Conservation (phyloP, 768 basidiomycete genomes). For the Tubosaeta sp. region DNA sequence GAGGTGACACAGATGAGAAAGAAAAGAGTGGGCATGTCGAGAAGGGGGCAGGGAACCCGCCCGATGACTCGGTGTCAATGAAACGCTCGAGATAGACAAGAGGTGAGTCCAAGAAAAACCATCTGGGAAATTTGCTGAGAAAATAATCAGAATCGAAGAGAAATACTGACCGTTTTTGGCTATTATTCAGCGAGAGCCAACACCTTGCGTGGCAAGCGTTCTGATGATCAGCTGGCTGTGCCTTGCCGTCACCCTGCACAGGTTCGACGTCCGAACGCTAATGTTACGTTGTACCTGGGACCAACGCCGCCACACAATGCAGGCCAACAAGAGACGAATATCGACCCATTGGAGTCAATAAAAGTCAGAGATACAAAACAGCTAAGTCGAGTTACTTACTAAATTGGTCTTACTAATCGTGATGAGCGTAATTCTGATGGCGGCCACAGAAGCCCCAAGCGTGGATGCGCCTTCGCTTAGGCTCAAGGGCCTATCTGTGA, state of each 20-base stretch:
- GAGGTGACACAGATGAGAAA: background rate
- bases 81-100: background rate
- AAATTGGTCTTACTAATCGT: background rate
- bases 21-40: background rate
- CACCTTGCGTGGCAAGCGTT: background rate
- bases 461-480: no score
- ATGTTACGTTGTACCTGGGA: no score
- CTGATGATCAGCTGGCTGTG: no score
- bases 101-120: background rate
- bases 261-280: background rate
- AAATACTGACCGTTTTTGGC: background rate
- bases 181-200: background rate
- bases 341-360: no score
- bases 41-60: background rate
- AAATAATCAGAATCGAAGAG: background rate
- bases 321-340: no score
- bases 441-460: no score
- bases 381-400: background rate
- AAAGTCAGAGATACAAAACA: background rate
- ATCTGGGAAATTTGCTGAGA: background rate
- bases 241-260: background rate
- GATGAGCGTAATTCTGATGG: no score
- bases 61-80: background rate
- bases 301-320: no score
- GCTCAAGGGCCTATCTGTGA: no score